Evolutionary conservation across 2,329 filamentous ascomycete species (phyloP).

Genomic region (Dendrostoma leiphaemia): DNA sequence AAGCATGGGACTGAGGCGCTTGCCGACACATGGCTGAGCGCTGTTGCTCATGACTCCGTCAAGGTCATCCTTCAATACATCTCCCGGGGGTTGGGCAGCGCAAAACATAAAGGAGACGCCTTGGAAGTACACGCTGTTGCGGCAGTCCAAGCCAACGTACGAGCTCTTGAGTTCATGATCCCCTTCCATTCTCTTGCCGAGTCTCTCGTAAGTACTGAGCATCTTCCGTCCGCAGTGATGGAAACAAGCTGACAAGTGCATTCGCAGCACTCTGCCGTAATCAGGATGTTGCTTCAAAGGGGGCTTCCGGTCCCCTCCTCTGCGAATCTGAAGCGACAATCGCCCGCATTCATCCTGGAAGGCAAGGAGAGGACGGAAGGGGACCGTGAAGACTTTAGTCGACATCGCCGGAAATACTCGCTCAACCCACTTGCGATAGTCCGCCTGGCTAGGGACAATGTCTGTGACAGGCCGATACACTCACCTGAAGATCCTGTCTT

Average conservation of each 20-base stretch:
- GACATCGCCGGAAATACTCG: constrained; percentile 4
- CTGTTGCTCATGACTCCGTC: constrained; percentile 17
- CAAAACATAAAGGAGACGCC: neutral
- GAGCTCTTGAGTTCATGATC: constrained; percentile 17
- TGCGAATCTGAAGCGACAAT: neutral
- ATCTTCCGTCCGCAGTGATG: too few species aligned
- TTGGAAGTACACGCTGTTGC: constrained; percentile 4
- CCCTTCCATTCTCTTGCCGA: constrained; percentile 13
- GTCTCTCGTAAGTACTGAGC: constrained; percentile 15
- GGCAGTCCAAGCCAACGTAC: constrained; percentile 12
- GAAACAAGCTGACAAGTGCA: too few species aligned
- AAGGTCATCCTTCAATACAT: constrained; percentile 16
- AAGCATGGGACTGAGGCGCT: constrained; percentile 13
- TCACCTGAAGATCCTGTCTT: neutral
- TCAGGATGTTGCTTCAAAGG: neutral
- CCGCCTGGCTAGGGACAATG: constrained; percentile 8
- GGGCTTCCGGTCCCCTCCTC: neutral
- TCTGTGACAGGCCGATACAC: neutral
- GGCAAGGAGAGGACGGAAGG: neutral
- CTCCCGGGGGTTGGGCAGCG: neutral
- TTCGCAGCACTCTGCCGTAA: neutral
- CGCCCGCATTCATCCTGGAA: neutral
- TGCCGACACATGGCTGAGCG: constrained; percentile 17
- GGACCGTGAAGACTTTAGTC: neutral
- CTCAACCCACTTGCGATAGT: constrained; percentile 14